Conservation (phyloP, 2,329 filamentous ascomycete species). For the Paracoccidioides brasiliensis region DNA sequence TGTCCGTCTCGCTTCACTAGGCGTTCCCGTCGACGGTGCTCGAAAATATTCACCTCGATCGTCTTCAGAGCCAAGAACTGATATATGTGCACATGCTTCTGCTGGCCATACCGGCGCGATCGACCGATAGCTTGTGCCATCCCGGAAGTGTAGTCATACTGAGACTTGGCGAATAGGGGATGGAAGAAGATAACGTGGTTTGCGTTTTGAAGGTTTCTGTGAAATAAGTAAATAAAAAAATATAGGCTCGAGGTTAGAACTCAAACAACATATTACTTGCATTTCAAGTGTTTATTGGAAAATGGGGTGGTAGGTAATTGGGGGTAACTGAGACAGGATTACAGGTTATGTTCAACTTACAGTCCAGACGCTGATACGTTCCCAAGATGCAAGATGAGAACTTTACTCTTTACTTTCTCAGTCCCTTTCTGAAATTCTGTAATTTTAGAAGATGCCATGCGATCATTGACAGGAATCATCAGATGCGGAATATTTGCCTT, state of each 20-base stretch:
- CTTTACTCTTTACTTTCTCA: slow-evolving; percentile 27
- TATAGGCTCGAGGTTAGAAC: neutral
- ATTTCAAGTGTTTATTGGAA: neutral
- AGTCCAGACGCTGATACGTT: slow-evolving; percentile 47
- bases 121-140: slow-evolving; percentile 54
- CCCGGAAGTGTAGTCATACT: slow-evolving; percentile 42
- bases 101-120: slow-evolving; percentile 45
- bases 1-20: slow-evolving; percentile 17
- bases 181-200: slow-evolving; percentile 53
- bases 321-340: neutral
- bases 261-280: neutral
- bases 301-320: neutral
- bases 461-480: slow-evolving; percentile 24
- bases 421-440: slow-evolving; percentile 28
- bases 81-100: slow-evolving; percentile 45
- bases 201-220: slow-evolving; percentile 48
- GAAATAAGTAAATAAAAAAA: neutral
- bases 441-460: slow-evolving; percentile 23
- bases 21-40: slow-evolving; percentile 21
- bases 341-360: slow-evolving; percentile 30
- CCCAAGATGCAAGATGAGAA: slow-evolving; percentile 45
- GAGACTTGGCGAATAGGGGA: slow-evolving; percentile 38
- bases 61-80: slow-evolving; percentile 33
- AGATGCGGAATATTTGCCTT: slow-evolving; percentile 21
- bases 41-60: slow-evolving; percentile 34